A percentile compares a stretch with the other conserved stretches of the same genome.
Conservation (phyloP, 176 grass and related monocot species). For the Oryza glaberrima region DNA sequence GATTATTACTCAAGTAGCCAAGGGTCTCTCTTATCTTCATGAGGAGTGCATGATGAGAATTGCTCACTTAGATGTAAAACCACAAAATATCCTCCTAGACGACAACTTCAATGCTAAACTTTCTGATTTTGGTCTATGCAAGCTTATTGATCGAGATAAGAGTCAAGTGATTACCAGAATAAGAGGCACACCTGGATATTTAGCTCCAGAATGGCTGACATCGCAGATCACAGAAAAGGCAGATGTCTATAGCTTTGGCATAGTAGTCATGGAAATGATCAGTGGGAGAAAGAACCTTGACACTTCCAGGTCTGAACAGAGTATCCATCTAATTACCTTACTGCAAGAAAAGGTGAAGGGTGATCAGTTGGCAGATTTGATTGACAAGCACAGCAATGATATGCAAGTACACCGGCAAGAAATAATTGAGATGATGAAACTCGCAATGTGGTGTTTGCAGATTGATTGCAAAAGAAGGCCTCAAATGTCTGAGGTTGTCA, state of each 20-base stretch:
- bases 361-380: neutral
- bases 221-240: constrained; percentile 59
- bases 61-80: neutral
- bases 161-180: constrained; percentile 52
- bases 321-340: neutral
- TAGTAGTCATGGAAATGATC: constrained; percentile 61
- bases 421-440: neutral
- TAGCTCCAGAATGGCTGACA: constrained; percentile 61
- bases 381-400: neutral
- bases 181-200: constrained; percentile 30
- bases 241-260: constrained; percentile 62
- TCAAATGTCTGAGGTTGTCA: constrained; percentile 55
- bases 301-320: neutral
- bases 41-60: neutral
- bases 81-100: neutral
- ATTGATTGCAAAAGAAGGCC: constrained; percentile 35
- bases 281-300: constrained; percentile 57
- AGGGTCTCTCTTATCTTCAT: neutral
- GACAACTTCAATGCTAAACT: neutral
- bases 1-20: neutral
- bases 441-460: neutral
- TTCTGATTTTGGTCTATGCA: constrained; percentile 51
- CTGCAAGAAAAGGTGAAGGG: neutral
- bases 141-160: constrained; percentile 63
- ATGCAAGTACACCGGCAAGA: neutral